Evolutionary conservation across 257 asterid genomes (phyloP).

Genomic region (Solanum sitiens): DNA sequence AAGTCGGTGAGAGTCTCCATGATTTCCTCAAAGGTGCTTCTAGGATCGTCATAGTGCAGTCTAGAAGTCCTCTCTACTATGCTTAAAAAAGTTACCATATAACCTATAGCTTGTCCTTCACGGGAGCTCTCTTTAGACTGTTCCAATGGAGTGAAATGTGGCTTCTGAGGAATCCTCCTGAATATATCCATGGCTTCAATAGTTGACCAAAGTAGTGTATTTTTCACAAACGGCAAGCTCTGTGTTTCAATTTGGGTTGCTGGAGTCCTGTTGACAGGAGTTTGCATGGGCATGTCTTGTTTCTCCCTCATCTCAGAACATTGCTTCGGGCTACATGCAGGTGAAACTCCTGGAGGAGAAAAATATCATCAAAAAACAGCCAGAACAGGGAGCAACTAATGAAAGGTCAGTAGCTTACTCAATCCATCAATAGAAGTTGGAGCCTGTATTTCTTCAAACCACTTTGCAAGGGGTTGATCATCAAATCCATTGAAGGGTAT

Average conservation of each 20-base stretch:
- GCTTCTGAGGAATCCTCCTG: slow-evolving; percentile 57
- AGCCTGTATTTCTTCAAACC: slow-evolving; percentile 43
- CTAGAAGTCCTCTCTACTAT: slow-evolving; percentile 41
- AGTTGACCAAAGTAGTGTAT: slow-evolving; percentile 46
- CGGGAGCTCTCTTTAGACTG: slow-evolving; percentile 46
- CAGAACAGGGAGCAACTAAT: background rate
- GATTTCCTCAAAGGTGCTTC: slow-evolving; percentile 30
- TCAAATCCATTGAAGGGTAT: slow-evolving; percentile 26
- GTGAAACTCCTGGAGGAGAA: slow-evolving; percentile 22
- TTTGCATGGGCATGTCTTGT: slow-evolving; percentile 2
- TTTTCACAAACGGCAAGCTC: slow-evolving; percentile 56
- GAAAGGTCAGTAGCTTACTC: slow-evolving; percentile 18
- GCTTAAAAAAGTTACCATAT: slow-evolving; percentile 54
- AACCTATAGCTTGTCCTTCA: slow-evolving; percentile 74
- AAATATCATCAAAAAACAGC: background rate
- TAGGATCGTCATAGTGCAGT: slow-evolving; percentile 33
- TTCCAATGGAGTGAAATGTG: slow-evolving; percentile 66
- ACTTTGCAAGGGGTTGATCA: slow-evolving; percentile 54
- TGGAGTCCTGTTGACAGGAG: background rate
- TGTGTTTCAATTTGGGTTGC: slow-evolving; percentile 11
- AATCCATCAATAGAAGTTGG: slow-evolving; percentile 26
- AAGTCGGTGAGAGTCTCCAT: slow-evolving; percentile 45
- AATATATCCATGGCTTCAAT: slow-evolving; percentile 68
- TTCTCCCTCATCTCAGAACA: slow-evolving; percentile 12
- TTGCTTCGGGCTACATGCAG: slow-evolving; percentile 13